Base-by-base conservation (phyloP, 768 basidiomycete species). In the Pleurotus tuber-regium region DNA sequence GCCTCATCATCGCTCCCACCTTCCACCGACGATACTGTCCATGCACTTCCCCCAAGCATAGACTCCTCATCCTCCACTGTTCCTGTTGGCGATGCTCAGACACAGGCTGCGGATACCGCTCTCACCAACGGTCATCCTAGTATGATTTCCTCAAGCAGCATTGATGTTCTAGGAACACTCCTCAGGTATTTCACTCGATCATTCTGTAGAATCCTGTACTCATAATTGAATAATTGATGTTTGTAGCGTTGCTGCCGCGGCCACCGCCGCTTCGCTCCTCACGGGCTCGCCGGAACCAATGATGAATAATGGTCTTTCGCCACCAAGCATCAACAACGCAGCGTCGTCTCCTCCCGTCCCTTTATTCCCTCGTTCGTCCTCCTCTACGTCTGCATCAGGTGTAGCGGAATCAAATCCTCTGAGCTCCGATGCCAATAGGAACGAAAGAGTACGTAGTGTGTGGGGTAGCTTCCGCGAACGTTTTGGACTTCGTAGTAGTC, bases 191-290 rank as follows among this genome's bases (percentile, higher is more conserved):
- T 69, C 2, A 25, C 35, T 26, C 50, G 26, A 38, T 30, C 49
- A 21, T 43, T 38, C 33, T 31, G 10, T 44, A 41, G 26, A 14
- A 25, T 26, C n/a, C 31, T n/a, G 9, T 14, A 56, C 33, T 16
- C 33, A 9, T 30, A n/a, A 24, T 26, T 36, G 19, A 41, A 35
- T 46, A 33, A 33, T 25, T 43, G 49, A 6, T 43, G 8, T 14
- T 16, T 63, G 43, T 55, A 89, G 91, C 59, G 91, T 92, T 26
- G 91, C 91, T 3, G 89, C 91, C n/a, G 88, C 91, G 8, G 91
- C 91, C n/a, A 92, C 90, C 1, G 90, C 91, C 1, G 89, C 88
- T 6, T 92, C 91, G 2, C 76, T 90, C 24, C 75, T 89, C n/a
- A 84, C 85, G 1, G 87, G 87, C 29, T 79, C 83, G 19, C 80